Evolutionary conservation across 2,329 filamentous ascomycete species (phyloP).

Genomic region (Fusarium mexicanum): DNA sequence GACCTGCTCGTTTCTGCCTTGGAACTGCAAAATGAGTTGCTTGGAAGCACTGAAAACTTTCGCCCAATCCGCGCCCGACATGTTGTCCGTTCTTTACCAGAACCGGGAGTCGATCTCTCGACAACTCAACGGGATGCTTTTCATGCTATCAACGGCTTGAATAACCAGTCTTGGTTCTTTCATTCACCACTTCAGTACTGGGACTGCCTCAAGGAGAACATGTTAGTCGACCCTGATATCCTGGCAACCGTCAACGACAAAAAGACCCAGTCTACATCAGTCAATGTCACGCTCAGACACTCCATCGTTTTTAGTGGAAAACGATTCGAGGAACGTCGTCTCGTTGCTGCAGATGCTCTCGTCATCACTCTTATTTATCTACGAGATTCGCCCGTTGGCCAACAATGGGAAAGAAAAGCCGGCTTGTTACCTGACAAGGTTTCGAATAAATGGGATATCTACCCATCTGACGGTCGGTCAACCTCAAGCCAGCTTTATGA

Average conservation of each 20-base stretch:
- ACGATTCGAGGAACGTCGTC: constrained; percentile 71
- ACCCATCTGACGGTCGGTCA: constrained; percentile 66
- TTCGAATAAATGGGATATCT: constrained; percentile 69
- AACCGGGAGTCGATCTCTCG: constrained; percentile 52
- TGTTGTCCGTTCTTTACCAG: constrained; percentile 39
- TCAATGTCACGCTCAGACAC: constrained; percentile 79
- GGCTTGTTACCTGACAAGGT: constrained; percentile 60
- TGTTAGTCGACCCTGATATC: constrained; percentile 70
- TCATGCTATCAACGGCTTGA: constrained; percentile 68
- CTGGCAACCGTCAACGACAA: constrained; percentile 74
- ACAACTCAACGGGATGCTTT: constrained; percentile 61
- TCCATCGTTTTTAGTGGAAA: constrained; percentile 88
- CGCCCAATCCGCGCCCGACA: constrained; percentile 54
- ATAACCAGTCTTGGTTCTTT: constrained; percentile 76
- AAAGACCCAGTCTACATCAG: constrained; percentile 69
- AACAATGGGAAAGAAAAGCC: constrained; percentile 71
- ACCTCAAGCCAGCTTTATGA: constrained; percentile 73
- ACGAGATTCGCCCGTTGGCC: constrained; percentile 70
- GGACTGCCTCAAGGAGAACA: constrained; percentile 69
- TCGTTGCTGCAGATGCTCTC: constrained; percentile 79
- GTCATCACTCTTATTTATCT: constrained; percentile 81
- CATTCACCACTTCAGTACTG: constrained; percentile 87
- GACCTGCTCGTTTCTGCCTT: constrained; percentile 73
- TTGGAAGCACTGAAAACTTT: constrained; percentile 69
- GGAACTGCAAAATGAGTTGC: constrained; percentile 73